A percentile compares a stretch with the other conserved stretches of the same genome.
These are phyloP conservation scores for Aspergillus novoparasiticus DNA, from an alignment of 2,329 filamentous ascomycete species.

Conservation along the genomic window DNA sequence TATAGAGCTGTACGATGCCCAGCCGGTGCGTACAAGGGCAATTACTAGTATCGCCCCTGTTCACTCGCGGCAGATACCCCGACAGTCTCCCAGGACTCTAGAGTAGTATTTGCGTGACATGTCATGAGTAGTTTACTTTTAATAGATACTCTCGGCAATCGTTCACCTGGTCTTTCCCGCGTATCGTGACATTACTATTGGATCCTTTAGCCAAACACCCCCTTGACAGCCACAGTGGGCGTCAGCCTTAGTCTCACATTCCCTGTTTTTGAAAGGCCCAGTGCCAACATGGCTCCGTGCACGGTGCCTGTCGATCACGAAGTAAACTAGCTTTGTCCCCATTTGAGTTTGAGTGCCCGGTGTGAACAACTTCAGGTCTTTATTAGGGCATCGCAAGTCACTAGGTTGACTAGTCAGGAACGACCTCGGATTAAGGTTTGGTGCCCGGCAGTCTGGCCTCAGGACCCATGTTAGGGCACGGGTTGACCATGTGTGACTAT, in stretches of 20 bases:
- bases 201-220: background rate
- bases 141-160: background rate
- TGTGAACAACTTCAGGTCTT: background rate
- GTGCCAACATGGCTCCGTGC: background rate
- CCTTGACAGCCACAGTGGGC: background rate
- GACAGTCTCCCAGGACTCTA: background rate
- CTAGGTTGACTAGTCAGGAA: background rate
- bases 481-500: background rate
- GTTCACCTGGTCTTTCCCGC: background rate
- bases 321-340: background rate
- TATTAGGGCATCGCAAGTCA: background rate
- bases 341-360: background rate
- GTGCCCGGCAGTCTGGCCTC: background rate
- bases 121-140: background rate
- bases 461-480: background rate
- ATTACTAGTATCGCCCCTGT: background rate
- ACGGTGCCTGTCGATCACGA: background rate
- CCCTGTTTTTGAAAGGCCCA: background rate
- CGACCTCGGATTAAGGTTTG: background rate
- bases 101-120: background rate
- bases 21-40: background rate
- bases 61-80: background rate
- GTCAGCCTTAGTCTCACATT: background rate
- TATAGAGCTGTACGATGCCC: background rate
- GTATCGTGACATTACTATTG: background rate